Base-by-base conservation (phyloP, 805 yeast species). In the Hanseniaspora thailandica region DNA sequence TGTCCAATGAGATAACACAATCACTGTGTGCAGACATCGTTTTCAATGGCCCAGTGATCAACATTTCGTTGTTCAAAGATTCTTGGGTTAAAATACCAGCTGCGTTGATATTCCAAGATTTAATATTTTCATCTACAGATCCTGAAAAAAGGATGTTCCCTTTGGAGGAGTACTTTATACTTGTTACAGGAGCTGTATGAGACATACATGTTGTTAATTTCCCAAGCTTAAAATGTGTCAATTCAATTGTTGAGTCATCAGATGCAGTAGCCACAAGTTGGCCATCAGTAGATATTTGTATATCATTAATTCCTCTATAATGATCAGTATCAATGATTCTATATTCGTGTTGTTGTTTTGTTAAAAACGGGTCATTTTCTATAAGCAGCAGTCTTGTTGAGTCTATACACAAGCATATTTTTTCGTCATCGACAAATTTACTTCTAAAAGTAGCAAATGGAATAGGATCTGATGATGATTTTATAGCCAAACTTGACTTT, bases 21-120 rank as follows among this genome's bases (percentile, higher is more conserved):
- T 87, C 97, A 0, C 94, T 79, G 67, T 90, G 98, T 0, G 97
- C 97, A 38, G 95, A 84, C 47, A 90, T 69, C 0, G 94, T 86
- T 62, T 84, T 81, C 60, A 87, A 68, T 54, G 85, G 76, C 38
- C 74, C 74, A 1, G 94, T 94, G 35, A 62, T 59, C 25, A 67
- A 45, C 26, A 48, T 31, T 28, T 47, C 39, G n/a, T 34, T 43
- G 23, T 47, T 53, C 12, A 41, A 25, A 2, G 52, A 35, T 19
- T 44, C 50, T 22, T 44, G 53, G 1, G 48, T 25, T 4, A 53
- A 28, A 9, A 54, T 30, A 15, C 56, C 56, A 3, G 53, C 45
- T 19, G 78, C 71, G 31, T 72, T 70, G 2, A 83, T 76, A 66
- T 90, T 96, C 98, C 98, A 90, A 2, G 90, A 75, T 49, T 89